Evolutionary conservation across 1,139 yeast genomes (phyloP), one percentile per base, ranked within the genome.

Genomic region (Geotrichum carabidarum): DNA sequence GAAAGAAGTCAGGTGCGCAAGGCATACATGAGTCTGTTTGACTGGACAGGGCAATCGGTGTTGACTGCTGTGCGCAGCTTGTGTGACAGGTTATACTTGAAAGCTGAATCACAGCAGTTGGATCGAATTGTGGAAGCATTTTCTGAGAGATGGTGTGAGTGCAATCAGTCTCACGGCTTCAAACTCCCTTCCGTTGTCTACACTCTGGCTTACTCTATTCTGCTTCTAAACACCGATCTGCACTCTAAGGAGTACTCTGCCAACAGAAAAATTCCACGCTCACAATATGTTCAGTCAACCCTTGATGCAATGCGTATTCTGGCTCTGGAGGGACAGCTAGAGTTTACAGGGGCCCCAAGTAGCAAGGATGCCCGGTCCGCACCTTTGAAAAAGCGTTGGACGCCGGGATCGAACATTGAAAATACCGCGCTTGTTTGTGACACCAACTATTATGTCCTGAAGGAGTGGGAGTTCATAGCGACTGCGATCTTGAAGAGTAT

Each of bases 81-180:
- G 44, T 87, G 95, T 61, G 76, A 80, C 32, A 80, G 77, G 60
- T 67, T 89, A 31, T 86, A 84, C 67, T 75, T 89, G 63, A 83
- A 82, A 63, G 96, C 94, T 1, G 96, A 89, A 68, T 82, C 94
- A 1, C 94, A 86, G 63, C 88, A 85, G 63, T 80, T 89, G 57
- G 96, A 88, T 68, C 76, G 88, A 48, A 78, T 88, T 27, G 71
- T 89, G 56, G 84, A 85, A 44, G 75, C 85, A 1, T 84, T 87
- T 66, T 78, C 95, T 31, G 78, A 78, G 57, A 78, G 86, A 55
- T 89, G 91, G 86, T 79, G 68, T 68, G 74, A 68, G 68, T 78
- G 74, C 71, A 77, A 72, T 74, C 83, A 60, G 8, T 58, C 57
- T 41, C 72, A 71, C 52, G 73, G 77, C 11, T 81, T 82, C 65